These are phyloP conservation scores for Talaromyces amestolkiae DNA, from an alignment of 2,329 filamentous ascomycete species.

Conservation along the genomic window DNA sequence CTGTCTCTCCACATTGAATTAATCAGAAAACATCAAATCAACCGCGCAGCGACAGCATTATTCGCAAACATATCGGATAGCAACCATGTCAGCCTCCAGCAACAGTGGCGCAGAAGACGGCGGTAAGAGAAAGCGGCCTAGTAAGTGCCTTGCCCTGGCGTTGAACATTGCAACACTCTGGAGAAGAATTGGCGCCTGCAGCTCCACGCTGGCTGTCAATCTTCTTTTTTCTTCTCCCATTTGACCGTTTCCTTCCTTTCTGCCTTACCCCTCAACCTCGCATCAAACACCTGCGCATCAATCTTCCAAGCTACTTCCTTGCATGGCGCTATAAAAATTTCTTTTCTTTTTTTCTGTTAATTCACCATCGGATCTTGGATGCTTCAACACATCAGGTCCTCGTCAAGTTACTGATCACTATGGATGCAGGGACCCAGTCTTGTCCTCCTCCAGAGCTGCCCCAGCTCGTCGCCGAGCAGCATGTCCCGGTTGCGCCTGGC, in stretches of 20 bases:
- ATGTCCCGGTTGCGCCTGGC: conserved; percentile 73
- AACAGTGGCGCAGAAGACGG: conserved; percentile 19
- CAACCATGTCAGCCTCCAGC: conserved; percentile 33
- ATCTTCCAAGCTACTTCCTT: neutral
- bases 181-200: neutral
- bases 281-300: neutral
- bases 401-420: conserved; percentile 15
- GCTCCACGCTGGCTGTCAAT: conserved; percentile 1
- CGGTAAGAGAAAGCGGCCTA: conserved; percentile 41
- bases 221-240: conserved; percentile 14
- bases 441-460: conserved; percentile 88
- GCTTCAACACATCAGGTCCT: conserved; percentile 14
- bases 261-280: conserved; percentile 2
- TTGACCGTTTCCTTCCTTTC: neutral
- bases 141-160: conserved; percentile 28
- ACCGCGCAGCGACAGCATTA: neutral
- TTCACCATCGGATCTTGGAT: conserved; percentile 12
- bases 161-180: neutral
- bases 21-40: neutral
- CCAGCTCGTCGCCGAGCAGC: conserved; percentile 89
- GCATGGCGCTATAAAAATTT: conserved; percentile 9
- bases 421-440: conserved; percentile 75
- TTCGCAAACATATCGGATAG: neutral
- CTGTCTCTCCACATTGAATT: conserved; percentile 5
- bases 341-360: conserved; percentile 3